Conservation (phyloP, 192 early-diverging fungal genomes). For the Tieghemiomyces parasiticus region DNA sequence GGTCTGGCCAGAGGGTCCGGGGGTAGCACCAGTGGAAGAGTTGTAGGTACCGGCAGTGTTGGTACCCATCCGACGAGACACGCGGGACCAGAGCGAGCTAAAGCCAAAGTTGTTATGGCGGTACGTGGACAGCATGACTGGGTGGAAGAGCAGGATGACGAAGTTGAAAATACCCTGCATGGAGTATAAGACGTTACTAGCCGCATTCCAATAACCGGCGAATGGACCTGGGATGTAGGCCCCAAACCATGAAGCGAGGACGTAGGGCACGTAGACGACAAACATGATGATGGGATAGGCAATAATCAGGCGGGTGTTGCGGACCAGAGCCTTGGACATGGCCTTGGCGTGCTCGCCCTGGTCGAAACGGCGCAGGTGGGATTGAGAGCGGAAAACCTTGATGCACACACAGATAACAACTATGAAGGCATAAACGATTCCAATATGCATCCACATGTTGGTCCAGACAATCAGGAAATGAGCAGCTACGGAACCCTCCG, state of each 20-base stretch:
- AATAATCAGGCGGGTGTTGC: neutral
- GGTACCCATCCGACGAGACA: neutral
- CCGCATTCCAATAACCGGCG: neutral
- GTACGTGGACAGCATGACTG: neutral
- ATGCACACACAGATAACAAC: constrained; percentile 1
- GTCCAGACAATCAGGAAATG: neutral
- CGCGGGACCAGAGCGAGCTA: neutral
- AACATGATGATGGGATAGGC: neutral
- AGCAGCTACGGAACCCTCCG: neutral
- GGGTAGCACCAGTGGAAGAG: neutral
- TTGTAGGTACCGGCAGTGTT: neutral
- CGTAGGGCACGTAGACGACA: neutral
- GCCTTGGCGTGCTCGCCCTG: neutral
- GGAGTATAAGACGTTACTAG: neutral
- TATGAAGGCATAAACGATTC: neutral
- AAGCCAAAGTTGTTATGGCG: neutral
- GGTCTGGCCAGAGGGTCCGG: too few species aligned
- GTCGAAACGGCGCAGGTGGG: neutral
- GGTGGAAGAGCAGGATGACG: neutral
- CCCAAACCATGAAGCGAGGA: neutral
- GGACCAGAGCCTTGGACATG: neutral
- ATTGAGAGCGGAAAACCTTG: neutral
- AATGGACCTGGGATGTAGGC: neutral
- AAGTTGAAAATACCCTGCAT: neutral
- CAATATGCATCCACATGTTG: constrained; percentile 5